Percentiles rank a stretch among this genome's conserved stretches.
Evolutionary conservation across 257 asterid species (phyloP).

Genomic region (Rhazya stricta): DNA sequence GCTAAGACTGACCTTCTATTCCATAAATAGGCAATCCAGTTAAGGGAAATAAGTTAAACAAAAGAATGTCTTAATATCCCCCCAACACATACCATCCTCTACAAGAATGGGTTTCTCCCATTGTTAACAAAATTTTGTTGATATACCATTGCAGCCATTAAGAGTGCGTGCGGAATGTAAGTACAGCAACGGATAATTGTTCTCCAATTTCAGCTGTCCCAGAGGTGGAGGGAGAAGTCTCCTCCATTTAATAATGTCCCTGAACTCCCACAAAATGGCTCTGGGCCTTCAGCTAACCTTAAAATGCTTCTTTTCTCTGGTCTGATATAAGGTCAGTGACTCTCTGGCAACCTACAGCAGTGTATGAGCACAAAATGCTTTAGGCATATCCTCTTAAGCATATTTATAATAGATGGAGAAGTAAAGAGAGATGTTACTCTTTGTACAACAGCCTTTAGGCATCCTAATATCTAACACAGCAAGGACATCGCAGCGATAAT

Average conservation of each 20-base stretch:
- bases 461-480: not conserved
- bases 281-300: constrained; percentile 19
- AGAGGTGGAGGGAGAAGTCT: not conserved
- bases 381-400: not conserved
- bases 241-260: not conserved
- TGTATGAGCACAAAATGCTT: constrained; percentile 4
- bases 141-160: not conserved
- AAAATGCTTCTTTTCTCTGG: constrained; percentile 9
- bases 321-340: constrained; percentile 45
- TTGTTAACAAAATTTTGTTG: not conserved
- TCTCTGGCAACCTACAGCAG: constrained; percentile 78
- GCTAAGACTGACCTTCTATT: not conserved
- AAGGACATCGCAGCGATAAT: not conserved
- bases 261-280: constrained; percentile 7
- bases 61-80: not conserved
- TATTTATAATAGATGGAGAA: not conserved
- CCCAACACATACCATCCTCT: constrained; percentile 11
- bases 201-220: constrained; percentile 5
- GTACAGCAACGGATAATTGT: not conserved
- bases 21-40: not conserved
- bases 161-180: not conserved
- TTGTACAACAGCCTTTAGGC: not conserved
- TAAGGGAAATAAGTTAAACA: not conserved
- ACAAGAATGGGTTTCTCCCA: not conserved
- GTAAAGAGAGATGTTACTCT: not conserved